Conservation (phyloP, 2,329 filamentous ascomycete species). For the Penicillium sp. region DNA sequence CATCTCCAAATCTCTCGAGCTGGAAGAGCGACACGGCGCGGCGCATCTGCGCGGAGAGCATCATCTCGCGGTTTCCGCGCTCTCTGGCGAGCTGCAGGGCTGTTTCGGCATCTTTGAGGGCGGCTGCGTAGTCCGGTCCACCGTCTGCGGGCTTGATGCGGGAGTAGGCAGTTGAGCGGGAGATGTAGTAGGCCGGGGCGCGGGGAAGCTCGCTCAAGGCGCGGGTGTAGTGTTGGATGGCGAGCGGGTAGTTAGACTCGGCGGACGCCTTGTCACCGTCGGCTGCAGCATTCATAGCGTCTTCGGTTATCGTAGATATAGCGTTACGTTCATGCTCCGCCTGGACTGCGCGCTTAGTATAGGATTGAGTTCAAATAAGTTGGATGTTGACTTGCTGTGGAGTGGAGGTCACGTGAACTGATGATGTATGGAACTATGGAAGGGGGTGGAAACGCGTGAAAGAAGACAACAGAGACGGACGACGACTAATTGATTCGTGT, state of each 20-base stretch:
- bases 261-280: slow-evolving; percentile 61
- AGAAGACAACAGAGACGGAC: no score
- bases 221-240: slow-evolving; percentile 63
- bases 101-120: slow-evolving; percentile 66
- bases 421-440: background rate
- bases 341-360: no score
- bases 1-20: slow-evolving; percentile 68
- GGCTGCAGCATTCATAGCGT: slow-evolving; percentile 50
- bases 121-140: slow-evolving; percentile 42
- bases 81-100: slow-evolving; percentile 60
- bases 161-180: slow-evolving; percentile 74
- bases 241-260: slow-evolving; percentile 60
- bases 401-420: background rate
- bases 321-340: no score
- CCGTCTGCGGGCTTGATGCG: slow-evolving; percentile 54
- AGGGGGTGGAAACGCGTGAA: background rate
- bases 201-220: slow-evolving; percentile 61
- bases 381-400: background rate
- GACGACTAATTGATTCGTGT: no score
- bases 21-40: slow-evolving; percentile 70
- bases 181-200: slow-evolving; percentile 75
- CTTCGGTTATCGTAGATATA: no score
- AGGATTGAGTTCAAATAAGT: no score
- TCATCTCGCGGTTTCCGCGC: slow-evolving; percentile 69
- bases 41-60: slow-evolving; percentile 77